Percentiles rank a stretch among this genome's conserved stretches.
phyloP scores from a whole-genome alignment of 1,139 yeast genomes.

The Blastobotrys raffinosifermentans region DNA sequence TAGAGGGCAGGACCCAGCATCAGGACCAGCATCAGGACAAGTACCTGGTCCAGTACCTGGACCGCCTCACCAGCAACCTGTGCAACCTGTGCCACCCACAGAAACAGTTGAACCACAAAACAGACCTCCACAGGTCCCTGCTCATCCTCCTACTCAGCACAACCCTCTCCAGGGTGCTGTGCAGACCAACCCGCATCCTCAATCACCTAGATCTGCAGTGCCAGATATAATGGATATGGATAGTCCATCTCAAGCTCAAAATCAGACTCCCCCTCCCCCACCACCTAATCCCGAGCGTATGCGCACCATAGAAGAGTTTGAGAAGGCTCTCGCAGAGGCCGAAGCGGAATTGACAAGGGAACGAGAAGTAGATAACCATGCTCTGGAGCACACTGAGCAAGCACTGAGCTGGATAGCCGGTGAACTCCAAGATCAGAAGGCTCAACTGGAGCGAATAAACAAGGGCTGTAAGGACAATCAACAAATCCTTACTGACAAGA shows the following conservation, averaged over 20 bases:
- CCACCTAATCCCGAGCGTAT: conserved; percentile 37
- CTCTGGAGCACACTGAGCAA: conserved; percentile 21
- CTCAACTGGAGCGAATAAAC: conserved; percentile 25
- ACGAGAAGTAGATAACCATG: conserved; percentile 25
- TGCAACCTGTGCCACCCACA: not conserved
- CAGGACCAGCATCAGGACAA: no score
- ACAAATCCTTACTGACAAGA: conserved; percentile 27
- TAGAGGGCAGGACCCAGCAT: no score
- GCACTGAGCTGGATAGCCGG: conserved; percentile 28
- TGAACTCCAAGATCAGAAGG: conserved; percentile 27
- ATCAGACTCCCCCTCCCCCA: conserved; percentile 19
- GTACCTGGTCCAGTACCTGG: not conserved
- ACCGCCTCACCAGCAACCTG: not conserved
- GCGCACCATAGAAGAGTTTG: conserved; percentile 23
- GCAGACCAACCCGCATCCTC: conserved; percentile 5
- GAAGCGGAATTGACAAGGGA: conserved; percentile 21
- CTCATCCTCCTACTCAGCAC: conserved; percentile 8
- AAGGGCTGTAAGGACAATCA: conserved; percentile 31
- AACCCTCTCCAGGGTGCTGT: conserved; percentile 8
- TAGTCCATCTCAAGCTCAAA: conserved; percentile 6
- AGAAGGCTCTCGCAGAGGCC: conserved; percentile 6
- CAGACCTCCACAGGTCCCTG: not conserved
- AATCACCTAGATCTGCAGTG: conserved; percentile 5
- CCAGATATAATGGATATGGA: conserved; percentile 19
- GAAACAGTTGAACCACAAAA: no score